These are phyloP conservation scores for Pseudonitzschia pungens DNA, from an alignment of 108 stramenopile genomes.

Conservation along the genomic window DNA sequence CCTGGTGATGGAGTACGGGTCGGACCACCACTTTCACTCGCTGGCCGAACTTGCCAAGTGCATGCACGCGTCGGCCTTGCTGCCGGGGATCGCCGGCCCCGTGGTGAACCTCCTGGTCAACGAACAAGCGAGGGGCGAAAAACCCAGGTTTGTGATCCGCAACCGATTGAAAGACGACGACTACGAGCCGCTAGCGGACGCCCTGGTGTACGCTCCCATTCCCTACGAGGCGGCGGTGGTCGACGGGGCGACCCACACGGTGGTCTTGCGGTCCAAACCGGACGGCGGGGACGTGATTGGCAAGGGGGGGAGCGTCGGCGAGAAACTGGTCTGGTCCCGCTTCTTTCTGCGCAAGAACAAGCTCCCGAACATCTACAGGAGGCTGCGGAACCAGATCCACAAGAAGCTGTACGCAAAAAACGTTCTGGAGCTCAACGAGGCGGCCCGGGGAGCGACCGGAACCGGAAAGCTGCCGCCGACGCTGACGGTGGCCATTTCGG, in stretches of 20 bases:
- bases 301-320: constrained; percentile 70
- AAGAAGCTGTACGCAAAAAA: constrained; percentile 86
- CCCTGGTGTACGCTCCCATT: constrained; percentile 88
- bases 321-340: constrained; percentile 75
- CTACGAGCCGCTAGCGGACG: constrained; percentile 89
- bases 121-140: constrained; percentile 14
- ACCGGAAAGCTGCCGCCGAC: background rate
- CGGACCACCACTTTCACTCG: constrained; percentile 68
- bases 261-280: constrained; percentile 87
- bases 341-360: constrained; percentile 86
- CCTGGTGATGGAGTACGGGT: constrained; percentile 67
- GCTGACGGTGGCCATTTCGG: constrained; percentile 82
- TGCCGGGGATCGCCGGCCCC: constrained; percentile 95
- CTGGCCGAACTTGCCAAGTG: constrained; percentile 78
- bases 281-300: constrained; percentile 90
- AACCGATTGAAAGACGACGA: constrained; percentile 53
- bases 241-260: constrained; percentile 90
- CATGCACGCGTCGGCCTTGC: constrained; percentile 90
- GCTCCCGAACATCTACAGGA: constrained; percentile 62
- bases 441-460: constrained; percentile 20
- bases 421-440: constrained; percentile 81
- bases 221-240: constrained; percentile 78
- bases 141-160: constrained; percentile 50
- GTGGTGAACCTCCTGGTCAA: constrained; percentile 58
- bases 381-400: constrained; percentile 63